A percentile compares a stretch with the other conserved stretches of the same genome.
These are phyloP conservation scores for Ceratocystis albifundus DNA, from an alignment of 2,329 filamentous ascomycete genomes.

Conservation along the genomic window DNA sequence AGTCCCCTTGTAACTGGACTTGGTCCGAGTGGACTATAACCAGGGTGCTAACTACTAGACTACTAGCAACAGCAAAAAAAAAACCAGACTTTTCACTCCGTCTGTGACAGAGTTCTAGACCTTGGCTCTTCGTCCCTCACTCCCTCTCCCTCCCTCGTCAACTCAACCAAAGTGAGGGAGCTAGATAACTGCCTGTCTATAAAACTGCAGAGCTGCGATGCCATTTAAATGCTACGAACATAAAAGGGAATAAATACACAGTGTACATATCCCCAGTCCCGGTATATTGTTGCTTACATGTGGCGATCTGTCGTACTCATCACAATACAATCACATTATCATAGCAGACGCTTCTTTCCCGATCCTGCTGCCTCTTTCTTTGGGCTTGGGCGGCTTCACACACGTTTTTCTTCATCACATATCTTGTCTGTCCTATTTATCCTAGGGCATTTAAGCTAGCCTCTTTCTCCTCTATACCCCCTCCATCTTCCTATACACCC, in stretches of 20 bases:
- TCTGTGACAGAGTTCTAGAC: constrained; percentile 25
- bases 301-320: neutral
- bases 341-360: constrained; percentile 6
- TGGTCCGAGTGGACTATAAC: neutral
- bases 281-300: neutral
- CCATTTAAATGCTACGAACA: neutral
- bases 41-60: neutral
- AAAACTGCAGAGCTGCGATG: neutral
- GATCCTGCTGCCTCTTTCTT: neutral
- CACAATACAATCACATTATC: constrained; percentile 3
- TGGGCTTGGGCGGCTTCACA: constrained; percentile 23
- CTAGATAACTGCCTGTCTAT: neutral
- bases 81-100: constrained; percentile 22
- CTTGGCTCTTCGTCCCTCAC: constrained; percentile 24
- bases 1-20: neutral
- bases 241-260: too few species aligned
- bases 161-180: neutral
- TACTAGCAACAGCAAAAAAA: neutral
- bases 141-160: neutral
- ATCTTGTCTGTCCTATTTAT: constrained; percentile 1
- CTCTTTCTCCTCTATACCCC: constrained; percentile 4
- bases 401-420: constrained; percentile 23
- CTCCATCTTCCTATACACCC: neutral
- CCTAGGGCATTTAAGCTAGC: neutral
- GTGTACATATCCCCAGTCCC: too few species aligned